Base-by-base conservation (phyloP, 163 green algal genomes). In the Scenedesmus sp. region DNA sequence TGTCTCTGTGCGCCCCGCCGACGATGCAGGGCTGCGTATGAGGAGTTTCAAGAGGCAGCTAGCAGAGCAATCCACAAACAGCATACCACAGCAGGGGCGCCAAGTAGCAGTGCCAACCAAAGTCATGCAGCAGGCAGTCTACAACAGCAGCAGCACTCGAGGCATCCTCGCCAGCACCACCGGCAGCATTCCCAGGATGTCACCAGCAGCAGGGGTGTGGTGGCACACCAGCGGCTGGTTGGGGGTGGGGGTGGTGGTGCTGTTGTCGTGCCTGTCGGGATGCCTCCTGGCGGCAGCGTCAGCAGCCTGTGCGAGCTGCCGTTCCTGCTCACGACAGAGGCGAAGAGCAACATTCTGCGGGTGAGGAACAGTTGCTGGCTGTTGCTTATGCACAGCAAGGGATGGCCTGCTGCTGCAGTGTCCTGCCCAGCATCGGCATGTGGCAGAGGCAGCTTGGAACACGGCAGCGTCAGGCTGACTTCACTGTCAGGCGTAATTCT, bases 301-400 rank as follows among this genome's bases (percentile, higher is more conserved):
- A 65, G 37, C 56, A 59, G 53, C n/a, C 26, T 88, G 35, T 88
- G 82, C n/a, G 82, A 88, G 53, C 43, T 79, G 3, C 82, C 82
- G 16, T 88, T 88, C 82, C 53, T 88, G 53, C 35, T 88, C 0
- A 88, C 59, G 16, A 88, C 83, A 61, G 59, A 88, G 12, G 83
- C 83, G 3, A 88, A 88, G 22, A 49, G 42, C 35, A 80, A 80
- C 22, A 88, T 88, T 20, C 24, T 88, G 53, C 42, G 83, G 81
- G 81, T 86, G 33, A 80, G 70, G 59, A 4, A 10, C 59, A 3
- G 35, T 72, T 22, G 22, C 4, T 20, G 49, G 15, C 22, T 72
- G 53, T 68, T 13, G 16, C 13, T 30, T 68, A 3, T 26, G 13
- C 16, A 26, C 15, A 6, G 53, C 9, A 24, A 22, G 65, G 2